These are phyloP conservation scores for Pittosporum tobira DNA, from an alignment of 129 eudicot genomes.

Conservation along the genomic window DNA sequence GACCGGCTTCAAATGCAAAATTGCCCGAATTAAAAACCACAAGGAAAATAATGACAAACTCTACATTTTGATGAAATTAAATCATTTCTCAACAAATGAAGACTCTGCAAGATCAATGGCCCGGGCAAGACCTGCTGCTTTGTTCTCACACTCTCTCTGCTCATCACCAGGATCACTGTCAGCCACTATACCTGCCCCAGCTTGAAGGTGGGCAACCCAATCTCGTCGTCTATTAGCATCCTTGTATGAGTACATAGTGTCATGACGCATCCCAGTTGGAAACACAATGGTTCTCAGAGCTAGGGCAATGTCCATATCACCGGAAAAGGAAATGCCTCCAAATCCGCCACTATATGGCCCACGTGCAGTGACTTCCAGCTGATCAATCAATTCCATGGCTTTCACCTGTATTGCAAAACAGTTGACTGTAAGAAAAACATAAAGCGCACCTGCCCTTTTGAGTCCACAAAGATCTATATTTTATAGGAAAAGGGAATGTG, in stretches of 20 bases:
- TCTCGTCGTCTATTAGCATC: slow-evolving; percentile 59
- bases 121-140: slow-evolving; percentile 89
- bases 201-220: slow-evolving; percentile 93
- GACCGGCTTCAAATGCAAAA: not conserved
- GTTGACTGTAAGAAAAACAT: not conserved
- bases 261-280: slow-evolving; percentile 64
- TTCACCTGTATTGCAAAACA: slow-evolving; percentile 52
- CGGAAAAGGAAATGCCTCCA: slow-evolving; percentile 87
- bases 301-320: slow-evolving; percentile 93
- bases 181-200: slow-evolving; percentile 87
- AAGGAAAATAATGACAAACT: not conserved
- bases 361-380: slow-evolving; percentile 77
- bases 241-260: slow-evolving; percentile 83
- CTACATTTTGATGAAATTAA: not conserved
- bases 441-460: no score
- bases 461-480: no score
- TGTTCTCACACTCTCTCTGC: slow-evolving; percentile 77
- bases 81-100: slow-evolving; percentile 61
- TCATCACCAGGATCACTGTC: slow-evolving; percentile 89
- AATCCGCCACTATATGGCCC: slow-evolving; percentile 99
- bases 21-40: not conserved
- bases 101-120: slow-evolving; percentile 99
- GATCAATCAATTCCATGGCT: slow-evolving; percentile 93
- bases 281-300: slow-evolving; percentile 93
- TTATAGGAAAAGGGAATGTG: no score